Evolutionary conservation across 225 moss, liverwort and hornwort genomes (phyloP).

Genomic region (Pseudisothecium myosuroides): DNA sequence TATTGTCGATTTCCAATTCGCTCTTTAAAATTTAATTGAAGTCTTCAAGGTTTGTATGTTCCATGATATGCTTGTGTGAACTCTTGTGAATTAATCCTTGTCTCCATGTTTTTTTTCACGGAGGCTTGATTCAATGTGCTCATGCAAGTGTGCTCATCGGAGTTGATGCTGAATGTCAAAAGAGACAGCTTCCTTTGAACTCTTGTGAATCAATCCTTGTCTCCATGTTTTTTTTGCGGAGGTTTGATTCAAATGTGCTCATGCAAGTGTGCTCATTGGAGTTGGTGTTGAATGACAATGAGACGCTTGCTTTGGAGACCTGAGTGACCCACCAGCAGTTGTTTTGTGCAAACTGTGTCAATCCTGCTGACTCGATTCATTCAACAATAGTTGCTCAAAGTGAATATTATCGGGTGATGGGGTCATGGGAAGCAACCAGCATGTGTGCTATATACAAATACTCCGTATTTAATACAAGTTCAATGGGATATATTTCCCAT

Average conservation of each 20-base stretch:
- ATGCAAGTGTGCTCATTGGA: not conserved
- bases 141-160: not conserved
- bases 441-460: not conserved
- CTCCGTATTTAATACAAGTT: not conserved
- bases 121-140: not conserved
- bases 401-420: too few species aligned
- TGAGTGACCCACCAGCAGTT: not conserved
- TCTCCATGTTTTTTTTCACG: not conserved
- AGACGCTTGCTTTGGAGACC: not conserved
- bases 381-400: not conserved
- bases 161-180: too few species aligned
- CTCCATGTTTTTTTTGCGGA: not conserved
- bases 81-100: not conserved
- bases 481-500: too few species aligned
- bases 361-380: not conserved
- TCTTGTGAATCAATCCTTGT: not conserved
- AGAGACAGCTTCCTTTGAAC: not conserved
- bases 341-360: not conserved
- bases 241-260: not conserved
- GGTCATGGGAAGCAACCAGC: not conserved
- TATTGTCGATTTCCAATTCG: not conserved
- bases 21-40: not conserved
- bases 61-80: not conserved
- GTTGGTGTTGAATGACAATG: not conserved
- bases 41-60: not conserved